Conservation (phyloP, 805 yeast genomes). For the Wilhelminamyces savonicus region DNA sequence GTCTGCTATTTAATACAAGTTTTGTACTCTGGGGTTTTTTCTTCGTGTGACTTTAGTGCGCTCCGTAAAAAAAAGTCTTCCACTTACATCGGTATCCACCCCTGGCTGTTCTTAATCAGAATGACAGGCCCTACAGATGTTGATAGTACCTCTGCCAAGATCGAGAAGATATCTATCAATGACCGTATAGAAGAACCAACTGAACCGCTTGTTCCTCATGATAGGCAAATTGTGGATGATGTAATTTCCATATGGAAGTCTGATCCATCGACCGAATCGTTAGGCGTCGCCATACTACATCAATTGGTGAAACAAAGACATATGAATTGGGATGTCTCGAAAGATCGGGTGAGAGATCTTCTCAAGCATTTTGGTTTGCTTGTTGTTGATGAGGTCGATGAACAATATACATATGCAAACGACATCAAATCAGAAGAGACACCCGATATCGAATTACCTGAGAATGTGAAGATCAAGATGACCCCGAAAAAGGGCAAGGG, state of each 20-base stretch:
- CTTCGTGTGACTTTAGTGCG: no score
- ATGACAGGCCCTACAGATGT: no score
- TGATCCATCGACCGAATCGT: constrained; percentile 55
- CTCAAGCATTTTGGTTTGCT: constrained; percentile 54
- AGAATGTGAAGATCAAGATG: constrained; percentile 37
- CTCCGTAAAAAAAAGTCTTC: no score
- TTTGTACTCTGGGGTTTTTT: no score
- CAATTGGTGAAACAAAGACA: constrained; percentile 43
- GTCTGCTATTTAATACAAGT: no score
- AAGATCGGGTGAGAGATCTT: constrained; percentile 47
- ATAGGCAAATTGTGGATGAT: constrained; percentile 51
- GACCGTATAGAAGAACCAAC: constrained; percentile 7
- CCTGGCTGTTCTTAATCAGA: no score
- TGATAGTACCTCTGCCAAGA: no score
- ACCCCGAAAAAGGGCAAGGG: constrained; percentile 58
- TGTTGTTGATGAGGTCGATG: constrained; percentile 16
- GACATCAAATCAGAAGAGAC: constrained; percentile 48
- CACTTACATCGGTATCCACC: no score
- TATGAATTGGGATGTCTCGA: constrained; percentile 59
- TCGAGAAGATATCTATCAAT: no score
- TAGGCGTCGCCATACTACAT: constrained; percentile 51
- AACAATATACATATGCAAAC: constrained; percentile 44
- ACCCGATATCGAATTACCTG: constrained; percentile 37
- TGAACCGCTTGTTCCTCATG: constrained; percentile 42
- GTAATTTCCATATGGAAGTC: constrained; percentile 64